phyloP scores from a whole-genome alignment of 371 early-diverging fungal species.

The Mortierella sp. region DNA sequence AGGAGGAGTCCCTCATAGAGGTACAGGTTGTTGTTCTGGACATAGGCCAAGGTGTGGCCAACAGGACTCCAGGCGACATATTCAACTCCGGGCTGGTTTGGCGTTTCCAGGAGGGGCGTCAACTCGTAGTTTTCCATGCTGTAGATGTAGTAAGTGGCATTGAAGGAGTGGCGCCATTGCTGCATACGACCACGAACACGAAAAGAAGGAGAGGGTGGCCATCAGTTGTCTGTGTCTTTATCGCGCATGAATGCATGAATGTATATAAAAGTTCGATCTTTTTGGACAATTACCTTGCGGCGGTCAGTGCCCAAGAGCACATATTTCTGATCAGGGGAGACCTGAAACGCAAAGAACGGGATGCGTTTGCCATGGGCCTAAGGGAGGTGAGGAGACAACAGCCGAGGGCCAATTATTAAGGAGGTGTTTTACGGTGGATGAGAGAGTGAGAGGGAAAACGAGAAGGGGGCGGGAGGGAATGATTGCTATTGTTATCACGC shows the following conservation, averaged over 20 bases:
- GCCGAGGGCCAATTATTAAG: background rate
- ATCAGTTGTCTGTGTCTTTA: background rate
- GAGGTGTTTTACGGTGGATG: background rate
- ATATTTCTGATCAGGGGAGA: slow-evolving; percentile 85
- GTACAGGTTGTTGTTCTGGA: slow-evolving; percentile 89
- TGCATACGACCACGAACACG: slow-evolving; percentile 18
- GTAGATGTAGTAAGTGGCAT: slow-evolving; percentile 84
- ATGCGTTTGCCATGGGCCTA: slow-evolving; percentile 45
- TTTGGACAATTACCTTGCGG: slow-evolving; percentile 63
- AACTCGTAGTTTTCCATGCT: slow-evolving; percentile 68
- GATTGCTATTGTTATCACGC: background rate
- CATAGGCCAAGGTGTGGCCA: slow-evolving; percentile 88
- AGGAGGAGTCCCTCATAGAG: slow-evolving; percentile 74
- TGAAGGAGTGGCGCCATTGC: slow-evolving; percentile 90
- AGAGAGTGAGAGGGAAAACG: background rate
- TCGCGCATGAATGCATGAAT: background rate
- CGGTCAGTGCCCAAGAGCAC: slow-evolving; percentile 77
- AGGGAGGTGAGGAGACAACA: slow-evolving; percentile 9
- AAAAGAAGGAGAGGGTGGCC: too few relatives aligned
- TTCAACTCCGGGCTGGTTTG: slow-evolving; percentile 60
- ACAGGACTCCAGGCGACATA: slow-evolving; percentile 86
- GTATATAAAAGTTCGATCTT: background rate
- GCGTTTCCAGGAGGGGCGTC: slow-evolving; percentile 68
- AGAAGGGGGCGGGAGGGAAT: background rate
- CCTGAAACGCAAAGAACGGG: slow-evolving; percentile 60